Evolutionary conservation across 768 basidiomycete genomes (phyloP), one percentile per base, ranked within the genome.

Genomic region (Russula abietina): DNA sequence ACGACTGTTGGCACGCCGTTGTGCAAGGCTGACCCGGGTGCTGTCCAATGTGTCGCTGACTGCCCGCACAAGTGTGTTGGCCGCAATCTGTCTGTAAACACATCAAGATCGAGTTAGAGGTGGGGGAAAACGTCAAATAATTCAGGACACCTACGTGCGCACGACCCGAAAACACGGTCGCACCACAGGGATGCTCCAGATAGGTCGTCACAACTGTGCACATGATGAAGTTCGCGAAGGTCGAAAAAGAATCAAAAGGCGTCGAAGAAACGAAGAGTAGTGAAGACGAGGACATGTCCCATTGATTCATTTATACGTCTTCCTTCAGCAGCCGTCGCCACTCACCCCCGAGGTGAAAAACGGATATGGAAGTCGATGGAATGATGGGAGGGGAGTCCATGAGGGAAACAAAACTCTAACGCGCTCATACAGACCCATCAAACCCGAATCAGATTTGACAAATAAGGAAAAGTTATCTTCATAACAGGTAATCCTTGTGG

Each of bases 161-260:
- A n/a, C 63, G 58, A 12, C 63, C 63, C 36, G 63, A 60, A 19
- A 64, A 60, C 10, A 59, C 10, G 14, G 41, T 26, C 1, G 63
- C 63, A 28, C 63, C 63, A 24, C 63, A 64, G 3, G 53, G 53
- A 24, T 64, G 58, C 46, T 60, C 58, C 12, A 48, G 39, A 26
- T 64, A 60, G 22, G 58, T 64, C 30, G 58, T 64, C 12, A 60
- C 59, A 17, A 49, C 55, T 54, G 46, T 59, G 41, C 63, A 64
- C 63, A 64, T 64, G 45, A 30, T 30, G 28, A 45, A 50, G 39
- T 33, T 49, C 2, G 38, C 12, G 36, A 28, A 38, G 45, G 36
- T 55, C 12, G 33, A 30, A 32, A 36, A 38, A 28, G n/a, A n/a
- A 4, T 3, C 14, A 22, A n/a, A 11, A 43, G 36, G 17, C 17